phyloP scores from a whole-genome alignment of 116 monocot genomes.

The Posidonia oceanica region DNA sequence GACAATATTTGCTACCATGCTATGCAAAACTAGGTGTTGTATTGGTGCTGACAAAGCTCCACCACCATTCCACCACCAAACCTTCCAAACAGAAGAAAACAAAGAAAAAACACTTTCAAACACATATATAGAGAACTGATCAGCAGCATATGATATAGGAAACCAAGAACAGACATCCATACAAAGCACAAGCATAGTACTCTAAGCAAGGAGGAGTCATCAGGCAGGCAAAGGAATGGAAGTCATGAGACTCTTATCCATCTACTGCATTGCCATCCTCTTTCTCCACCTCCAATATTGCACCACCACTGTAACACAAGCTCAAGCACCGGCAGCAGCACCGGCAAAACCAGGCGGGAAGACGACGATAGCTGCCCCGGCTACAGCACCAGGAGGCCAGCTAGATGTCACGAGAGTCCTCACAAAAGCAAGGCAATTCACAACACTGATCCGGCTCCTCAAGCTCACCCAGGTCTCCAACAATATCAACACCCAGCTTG shows the following conservation, averaged over 20 bases:
- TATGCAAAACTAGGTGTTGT: conserved; percentile 1
- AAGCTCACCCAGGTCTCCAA: conserved; percentile 47
- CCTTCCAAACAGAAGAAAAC: not conserved
- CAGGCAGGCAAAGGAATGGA: not conserved
- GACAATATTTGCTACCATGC: conserved; percentile 2
- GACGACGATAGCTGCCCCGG: conserved; percentile 18
- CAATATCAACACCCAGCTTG: conserved; percentile 77
- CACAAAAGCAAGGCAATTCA: conserved; percentile 75
- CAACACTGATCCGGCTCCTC: conserved; percentile 48
- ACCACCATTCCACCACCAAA: not conserved
- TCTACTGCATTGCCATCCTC: not conserved
- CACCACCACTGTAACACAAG: conserved; percentile 5
- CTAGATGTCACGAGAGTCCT: conserved; percentile 54
- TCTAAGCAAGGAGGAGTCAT: not conserved
- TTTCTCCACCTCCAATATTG: not conserved
- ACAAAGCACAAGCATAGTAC: not conserved
- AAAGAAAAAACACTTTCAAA: not conserved
- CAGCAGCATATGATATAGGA: not conserved
- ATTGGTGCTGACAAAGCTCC: not conserved
- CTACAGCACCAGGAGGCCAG: conserved; percentile 52
- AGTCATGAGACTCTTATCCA: not conserved
- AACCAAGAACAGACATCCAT: no score
- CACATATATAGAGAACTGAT: not conserved
- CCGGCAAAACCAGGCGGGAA: conserved; percentile 1
- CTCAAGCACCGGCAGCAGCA: conserved; percentile 11